Base-by-base conservation (phyloP, 2,329 filamentous ascomycete genomes). In the Fusarium protoensiforme region DNA sequence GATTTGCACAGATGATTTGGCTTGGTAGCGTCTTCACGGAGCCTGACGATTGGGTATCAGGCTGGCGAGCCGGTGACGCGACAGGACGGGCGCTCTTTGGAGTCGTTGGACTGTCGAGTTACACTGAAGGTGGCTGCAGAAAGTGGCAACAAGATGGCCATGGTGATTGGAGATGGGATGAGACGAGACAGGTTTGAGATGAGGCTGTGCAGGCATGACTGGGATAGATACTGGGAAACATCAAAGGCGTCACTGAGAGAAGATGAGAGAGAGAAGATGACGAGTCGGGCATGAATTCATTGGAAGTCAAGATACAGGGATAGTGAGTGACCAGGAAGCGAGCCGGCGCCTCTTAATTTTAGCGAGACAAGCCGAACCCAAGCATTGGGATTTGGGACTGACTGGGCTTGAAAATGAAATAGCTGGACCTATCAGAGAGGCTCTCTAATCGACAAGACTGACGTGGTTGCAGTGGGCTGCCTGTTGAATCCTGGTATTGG, bases 1-100 rank as follows among this genome's bases (percentile, higher is more conserved):
- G 27, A 31, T 20, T 66, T 61, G 58, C 43, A 38, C 48, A 65
- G 38, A 63, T 65, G 60, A 51, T 46, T 53, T 46, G 46, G 58
- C 58, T 36, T 27, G 27, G 72, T 75, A 75, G 70, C 54, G 62
- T 56, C 69, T 75, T 75, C 73, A 74, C 73, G 59, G 29, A 64
- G 36, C 35, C 64, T 11, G 69, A 64, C 68, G 39, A 73, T 75
- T 75, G 69, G 66, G 68, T 67, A 72, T 65, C 67, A 29, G 43
- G 46, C 3, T 38, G 60, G 51, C 72, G 65, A 69, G 59, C 41
- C 68, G 71, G 60, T 73, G 61, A 74, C 65, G 71, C 53, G 62
- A 46, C 41, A 61, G 29, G 22, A 31, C 57, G 54, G 41, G 59
- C 63, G 61, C 48, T 71, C 43, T 64, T 31, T 64, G 61, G 71